Percentiles rank a stretch among this genome's conserved stretches.
phyloP scores from a whole-genome alignment of 2,329 filamentous ascomycete genomes.

The Talaromyces sp. region DNA sequence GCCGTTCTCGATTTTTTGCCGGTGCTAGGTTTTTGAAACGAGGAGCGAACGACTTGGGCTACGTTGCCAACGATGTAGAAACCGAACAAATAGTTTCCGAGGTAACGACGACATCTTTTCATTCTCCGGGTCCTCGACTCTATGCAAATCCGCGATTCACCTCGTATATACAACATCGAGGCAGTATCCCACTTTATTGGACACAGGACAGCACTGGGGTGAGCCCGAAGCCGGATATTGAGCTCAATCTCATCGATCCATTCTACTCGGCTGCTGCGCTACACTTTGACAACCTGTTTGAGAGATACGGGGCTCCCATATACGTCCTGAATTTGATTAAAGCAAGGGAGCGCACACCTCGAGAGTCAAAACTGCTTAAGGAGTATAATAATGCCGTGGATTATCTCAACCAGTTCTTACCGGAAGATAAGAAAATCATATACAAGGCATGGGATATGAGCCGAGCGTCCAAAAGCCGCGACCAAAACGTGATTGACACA shows the following conservation, averaged over 20 bases:
- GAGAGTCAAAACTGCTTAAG: constrained; percentile 83
- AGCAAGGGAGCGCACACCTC: constrained; percentile 75
- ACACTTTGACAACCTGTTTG: constrained; percentile 92
- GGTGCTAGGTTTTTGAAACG: constrained; percentile 92
- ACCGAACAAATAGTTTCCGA: constrained; percentile 98
- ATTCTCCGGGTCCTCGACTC: constrained; percentile 78
- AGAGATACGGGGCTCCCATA: constrained; percentile 85
- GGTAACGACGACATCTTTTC: constrained; percentile 89
- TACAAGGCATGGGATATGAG: constrained; percentile 99
- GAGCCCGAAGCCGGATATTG: constrained; percentile 92
- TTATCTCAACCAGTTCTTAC: constrained; percentile 93
- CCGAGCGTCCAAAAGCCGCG: constrained; percentile 82
- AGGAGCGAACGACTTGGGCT: constrained; percentile 88
- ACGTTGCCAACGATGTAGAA: constrained; percentile 97
- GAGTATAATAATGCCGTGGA: constrained; percentile 84
- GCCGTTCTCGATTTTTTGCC: constrained; percentile 87
- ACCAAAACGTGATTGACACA: constrained; percentile 90
- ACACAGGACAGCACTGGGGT: constrained; percentile 94
- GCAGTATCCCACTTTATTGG: constrained; percentile 96
- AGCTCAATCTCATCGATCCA: constrained; percentile 90
- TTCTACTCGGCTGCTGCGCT: constrained; percentile 91
- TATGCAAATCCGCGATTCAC: constrained; percentile 90
- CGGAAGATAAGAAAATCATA: constrained; percentile 75
- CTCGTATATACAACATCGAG: constrained; percentile 93
- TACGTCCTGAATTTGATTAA: constrained; percentile 93